Evolutionary conservation across 129 eudicot genomes (phyloP).

Genomic region (Chrysanthemum seticuspe): DNA sequence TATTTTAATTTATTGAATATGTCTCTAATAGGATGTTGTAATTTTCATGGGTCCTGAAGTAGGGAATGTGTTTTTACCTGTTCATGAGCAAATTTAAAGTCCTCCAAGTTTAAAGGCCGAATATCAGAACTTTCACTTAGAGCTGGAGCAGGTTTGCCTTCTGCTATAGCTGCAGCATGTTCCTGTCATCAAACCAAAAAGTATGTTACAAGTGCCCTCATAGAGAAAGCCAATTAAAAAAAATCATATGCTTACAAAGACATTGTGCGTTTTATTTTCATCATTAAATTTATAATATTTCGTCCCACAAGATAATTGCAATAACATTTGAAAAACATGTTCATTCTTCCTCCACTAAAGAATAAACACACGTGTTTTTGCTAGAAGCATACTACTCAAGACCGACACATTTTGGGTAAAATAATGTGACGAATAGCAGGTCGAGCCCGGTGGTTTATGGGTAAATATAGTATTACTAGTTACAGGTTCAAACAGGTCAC

Average conservation of each 20-base stretch:
- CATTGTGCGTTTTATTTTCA: not conserved
- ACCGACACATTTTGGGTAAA: not conserved
- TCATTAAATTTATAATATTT: not conserved
- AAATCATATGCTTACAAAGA: conserved; percentile 12
- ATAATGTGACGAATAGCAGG: not conserved
- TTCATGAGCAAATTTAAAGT: conserved; percentile 82
- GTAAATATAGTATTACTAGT: too few species aligned
- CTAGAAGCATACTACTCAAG: not conserved
- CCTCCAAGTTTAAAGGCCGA: conserved; percentile 72
- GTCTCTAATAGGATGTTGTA: not conserved
- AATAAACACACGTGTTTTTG: conserved; percentile 1
- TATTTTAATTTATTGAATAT: not conserved
- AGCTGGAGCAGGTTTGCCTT: conserved; percentile 78
- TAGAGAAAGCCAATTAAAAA: not conserved
- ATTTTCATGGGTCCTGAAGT: not conserved
- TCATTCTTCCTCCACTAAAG: not conserved
- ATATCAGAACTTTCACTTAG: conserved; percentile 75
- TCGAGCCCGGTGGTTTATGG: too few species aligned
- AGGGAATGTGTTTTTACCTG: conserved; percentile 40
- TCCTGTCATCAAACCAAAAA: conserved; percentile 52
- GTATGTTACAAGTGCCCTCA: not conserved
- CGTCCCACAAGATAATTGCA: not conserved
- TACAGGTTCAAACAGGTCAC: too few species aligned
- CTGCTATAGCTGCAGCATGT: conserved; percentile 67
- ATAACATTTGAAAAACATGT: too few species aligned